phyloP scores from a whole-genome alignment of 768 basidiomycete genomes.

The Lactarius vividus region DNA sequence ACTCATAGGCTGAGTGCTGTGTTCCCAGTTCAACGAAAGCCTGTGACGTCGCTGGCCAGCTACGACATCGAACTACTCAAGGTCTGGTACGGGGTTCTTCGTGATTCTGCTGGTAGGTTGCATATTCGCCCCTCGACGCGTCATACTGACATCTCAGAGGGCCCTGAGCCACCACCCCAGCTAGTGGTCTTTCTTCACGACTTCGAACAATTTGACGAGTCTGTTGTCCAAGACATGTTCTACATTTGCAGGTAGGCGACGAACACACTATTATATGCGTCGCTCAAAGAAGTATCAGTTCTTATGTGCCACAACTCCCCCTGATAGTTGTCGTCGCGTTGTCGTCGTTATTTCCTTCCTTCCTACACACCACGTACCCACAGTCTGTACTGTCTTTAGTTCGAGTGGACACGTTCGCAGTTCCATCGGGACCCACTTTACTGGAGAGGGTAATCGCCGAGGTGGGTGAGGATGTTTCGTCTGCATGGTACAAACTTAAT shows the following conservation, averaged over 20 bases:
- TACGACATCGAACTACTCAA: constrained; percentile 61
- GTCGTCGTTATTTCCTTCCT: constrained; percentile 53
- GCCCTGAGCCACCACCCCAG: constrained; percentile 32
- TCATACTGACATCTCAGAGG: constrained; percentile 21
- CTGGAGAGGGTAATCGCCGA: constrained; percentile 54
- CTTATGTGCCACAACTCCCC: constrained; percentile 51
- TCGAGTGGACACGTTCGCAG: constrained; percentile 48
- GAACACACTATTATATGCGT: neutral
- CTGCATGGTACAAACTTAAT: neutral
- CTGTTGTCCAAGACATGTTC: constrained; percentile 64
- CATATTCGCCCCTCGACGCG: constrained; percentile 10
- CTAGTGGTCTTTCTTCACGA: constrained; percentile 66
- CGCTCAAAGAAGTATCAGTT: constrained; percentile 38
- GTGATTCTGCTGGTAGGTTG: constrained; percentile 28
- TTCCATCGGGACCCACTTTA: constrained; percentile 48
- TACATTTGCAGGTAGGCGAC: constrained; percentile 61
- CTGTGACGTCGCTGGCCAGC: constrained; percentile 50
- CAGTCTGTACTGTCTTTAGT: constrained; percentile 58
- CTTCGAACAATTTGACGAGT: constrained; percentile 68
- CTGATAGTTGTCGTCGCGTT: constrained; percentile 63
- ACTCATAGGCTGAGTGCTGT: neutral
- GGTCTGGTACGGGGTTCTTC: constrained; percentile 54
- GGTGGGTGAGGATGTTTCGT: constrained; percentile 37
- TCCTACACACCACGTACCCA: constrained; percentile 58
- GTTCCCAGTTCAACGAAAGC: constrained; percentile 45